A percentile compares a stretch with the other conserved stretches of the same genome.
phyloP scores from a whole-genome alignment of 2,329 filamentous ascomycete genomes.

The Gyromitra esculenta region DNA sequence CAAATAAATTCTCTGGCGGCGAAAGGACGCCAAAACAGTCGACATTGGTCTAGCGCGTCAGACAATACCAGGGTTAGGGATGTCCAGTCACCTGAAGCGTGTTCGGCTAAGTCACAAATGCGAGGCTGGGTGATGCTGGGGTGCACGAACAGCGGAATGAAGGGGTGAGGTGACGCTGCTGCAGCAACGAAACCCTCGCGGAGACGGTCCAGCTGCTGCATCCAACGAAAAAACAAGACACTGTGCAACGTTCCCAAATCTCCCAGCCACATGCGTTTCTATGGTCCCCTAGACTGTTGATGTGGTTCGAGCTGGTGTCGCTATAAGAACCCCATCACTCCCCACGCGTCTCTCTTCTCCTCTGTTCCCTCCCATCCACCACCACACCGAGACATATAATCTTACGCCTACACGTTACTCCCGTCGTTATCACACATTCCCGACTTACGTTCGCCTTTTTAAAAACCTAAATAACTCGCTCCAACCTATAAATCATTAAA shows the following conservation, averaged over 20 bases:
- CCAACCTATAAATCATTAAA: slow-evolving; percentile 63
- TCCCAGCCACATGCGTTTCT: slow-evolving; percentile 55
- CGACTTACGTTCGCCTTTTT: slow-evolving; percentile 59
- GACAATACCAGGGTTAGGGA: slow-evolving; percentile 43
- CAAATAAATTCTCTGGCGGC: slow-evolving; percentile 47
- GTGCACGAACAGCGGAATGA: slow-evolving; percentile 38
- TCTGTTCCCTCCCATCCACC: slow-evolving; percentile 52
- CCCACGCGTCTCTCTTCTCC: slow-evolving; percentile 56
- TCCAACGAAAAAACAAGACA: slow-evolving; percentile 48
- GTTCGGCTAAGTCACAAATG: slow-evolving; percentile 46
- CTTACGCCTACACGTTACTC: slow-evolving; percentile 60
- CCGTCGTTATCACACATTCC: slow-evolving; percentile 58
- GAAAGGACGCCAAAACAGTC: slow-evolving; percentile 43
- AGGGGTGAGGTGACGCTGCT: slow-evolving; percentile 45
- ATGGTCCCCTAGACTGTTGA: slow-evolving; percentile 55
- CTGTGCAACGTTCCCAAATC: slow-evolving; percentile 53
- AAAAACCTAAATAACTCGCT: slow-evolving; percentile 45
- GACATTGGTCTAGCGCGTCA: slow-evolving; percentile 41
- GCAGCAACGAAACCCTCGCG: slow-evolving; percentile 38
- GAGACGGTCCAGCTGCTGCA: slow-evolving; percentile 32
- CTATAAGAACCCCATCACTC: slow-evolving; percentile 58
- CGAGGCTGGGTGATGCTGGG: slow-evolving; percentile 37
- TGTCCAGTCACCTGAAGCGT: slow-evolving; percentile 19
- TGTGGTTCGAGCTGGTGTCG: slow-evolving; percentile 56
- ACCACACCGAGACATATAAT: slow-evolving; percentile 50